phyloP scores from a whole-genome alignment of 768 basidiomycete species.

The Mycena belliarum region DNA sequence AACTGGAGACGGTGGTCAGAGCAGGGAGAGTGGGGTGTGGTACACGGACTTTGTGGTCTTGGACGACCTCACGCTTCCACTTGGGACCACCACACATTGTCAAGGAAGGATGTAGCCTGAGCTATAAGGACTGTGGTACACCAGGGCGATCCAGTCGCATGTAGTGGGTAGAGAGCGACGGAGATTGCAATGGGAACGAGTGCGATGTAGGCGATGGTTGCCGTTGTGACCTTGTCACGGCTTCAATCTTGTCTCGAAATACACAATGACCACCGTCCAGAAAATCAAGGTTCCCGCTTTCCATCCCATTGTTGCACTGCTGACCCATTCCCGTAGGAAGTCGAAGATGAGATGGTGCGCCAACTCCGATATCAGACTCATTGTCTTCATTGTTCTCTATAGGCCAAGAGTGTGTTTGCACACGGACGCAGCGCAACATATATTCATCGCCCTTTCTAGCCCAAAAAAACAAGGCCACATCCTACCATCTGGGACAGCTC shows the following conservation, averaged over 20 bases:
- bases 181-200: conserved; percentile 3
- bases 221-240: too few species aligned
- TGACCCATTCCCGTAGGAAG: conserved; percentile 56
- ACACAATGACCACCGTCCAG: conserved; percentile 58
- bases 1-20: conserved; percentile 54
- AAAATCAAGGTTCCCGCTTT: conserved; percentile 70
- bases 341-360: conserved; percentile 96
- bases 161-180: conserved; percentile 19
- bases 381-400: conserved; percentile 27
- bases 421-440: background rate
- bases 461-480: conserved; percentile 95
- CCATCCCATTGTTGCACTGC: conserved; percentile 22
- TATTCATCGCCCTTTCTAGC: conserved; percentile 47
- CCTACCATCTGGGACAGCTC: conserved; percentile 94
- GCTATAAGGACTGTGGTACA: conserved; percentile 26
- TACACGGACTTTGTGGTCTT: conserved; percentile 87
- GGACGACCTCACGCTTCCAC: conserved; percentile 97
- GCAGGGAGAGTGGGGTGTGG: background rate
- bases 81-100: conserved; percentile 74
- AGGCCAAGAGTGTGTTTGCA: conserved; percentile 77
- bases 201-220: too few species aligned
- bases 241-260: background rate
- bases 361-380: background rate
- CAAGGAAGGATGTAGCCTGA: conserved; percentile 27
- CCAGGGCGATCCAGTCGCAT: conserved; percentile 59